Evolutionary conservation across 73 alveolate species (phyloP).

Genomic region (Vitrella brassicaformis): DNA sequence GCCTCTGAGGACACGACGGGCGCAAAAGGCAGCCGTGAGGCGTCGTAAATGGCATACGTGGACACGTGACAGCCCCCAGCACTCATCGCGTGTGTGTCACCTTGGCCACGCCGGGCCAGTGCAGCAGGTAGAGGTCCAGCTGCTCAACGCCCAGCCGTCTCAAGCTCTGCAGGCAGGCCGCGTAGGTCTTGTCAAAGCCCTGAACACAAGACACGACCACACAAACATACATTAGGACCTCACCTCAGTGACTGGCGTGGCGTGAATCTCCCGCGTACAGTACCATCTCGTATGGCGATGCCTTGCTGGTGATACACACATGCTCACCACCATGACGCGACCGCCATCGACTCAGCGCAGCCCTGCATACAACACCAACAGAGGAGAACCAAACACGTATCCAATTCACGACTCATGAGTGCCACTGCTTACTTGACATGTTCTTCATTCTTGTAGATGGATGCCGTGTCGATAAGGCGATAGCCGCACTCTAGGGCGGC

Average conservation of each 20-base stretch:
- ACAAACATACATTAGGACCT: not conserved
- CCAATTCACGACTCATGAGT: too few species aligned
- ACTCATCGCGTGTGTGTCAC: too few species aligned
- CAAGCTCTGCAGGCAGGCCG: not conserved
- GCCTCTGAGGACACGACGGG: not conserved
- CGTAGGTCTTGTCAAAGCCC: not conserved
- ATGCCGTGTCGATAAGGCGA: slow-evolving; percentile 38
- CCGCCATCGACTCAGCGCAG: too few species aligned
- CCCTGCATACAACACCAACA: too few species aligned
- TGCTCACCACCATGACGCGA: too few species aligned
- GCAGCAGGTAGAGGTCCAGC: not conserved
- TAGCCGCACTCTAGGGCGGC: slow-evolving; percentile 4
- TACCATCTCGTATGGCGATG: not conserved
- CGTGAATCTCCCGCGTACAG: not conserved
- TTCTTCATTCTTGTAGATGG: slow-evolving; percentile 18
- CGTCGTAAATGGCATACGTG: not conserved
- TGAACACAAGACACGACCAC: not conserved
- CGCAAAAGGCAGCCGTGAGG: not conserved
- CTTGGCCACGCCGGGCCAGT: not conserved
- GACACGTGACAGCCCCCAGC: too few species aligned
- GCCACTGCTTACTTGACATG: too few species aligned
- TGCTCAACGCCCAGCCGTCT: not conserved
- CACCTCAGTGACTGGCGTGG: not conserved
- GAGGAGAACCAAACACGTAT: too few species aligned
- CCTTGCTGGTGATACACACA: not conserved